Conservation (phyloP, 1,139 yeast genomes). For the Ogataea hybrid region DNA sequence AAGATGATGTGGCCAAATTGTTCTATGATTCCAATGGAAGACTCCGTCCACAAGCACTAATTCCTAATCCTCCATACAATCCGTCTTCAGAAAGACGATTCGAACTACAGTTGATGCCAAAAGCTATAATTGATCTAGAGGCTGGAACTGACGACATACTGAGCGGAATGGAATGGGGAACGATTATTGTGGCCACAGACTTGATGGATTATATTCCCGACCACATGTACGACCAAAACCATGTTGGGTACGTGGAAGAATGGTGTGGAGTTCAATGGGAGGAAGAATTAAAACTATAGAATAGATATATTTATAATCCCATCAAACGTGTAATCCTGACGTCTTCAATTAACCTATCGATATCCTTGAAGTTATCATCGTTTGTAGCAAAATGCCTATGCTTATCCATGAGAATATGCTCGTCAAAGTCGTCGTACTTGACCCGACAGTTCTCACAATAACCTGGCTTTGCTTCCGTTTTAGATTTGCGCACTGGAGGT, state of each 20-base stretch:
- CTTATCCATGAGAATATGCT: conserved; percentile 66
- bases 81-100: conserved; percentile 65
- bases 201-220: conserved; percentile 63
- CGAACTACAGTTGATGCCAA: conserved; percentile 94
- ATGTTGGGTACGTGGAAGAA: conserved; percentile 85
- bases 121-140: conserved; percentile 81
- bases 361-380: conserved; percentile 67
- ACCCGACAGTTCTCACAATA: conserved; percentile 95
- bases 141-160: conserved; percentile 38
- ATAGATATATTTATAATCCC: conserved; percentile 12
- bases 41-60: conserved; percentile 32
- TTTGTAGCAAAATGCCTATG: conserved; percentile 82
- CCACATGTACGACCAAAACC: conserved; percentile 47
- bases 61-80: conserved; percentile 56
- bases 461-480: conserved; percentile 46
- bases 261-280: conserved; percentile 98
- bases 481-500: conserved; percentile 26
- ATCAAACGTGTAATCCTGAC: conserved; percentile 23
- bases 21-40: conserved; percentile 32
- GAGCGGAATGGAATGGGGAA: conserved; percentile 98
- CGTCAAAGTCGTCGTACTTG: conserved; percentile 76
- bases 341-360: conserved; percentile 57
- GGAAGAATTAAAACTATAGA: conserved; percentile 37
- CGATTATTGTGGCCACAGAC: conserved; percentile 83
- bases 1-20: conserved; percentile 50